phyloP scores from a whole-genome alignment of 257 asterid species.

The Capsicum rhomboideum region DNA sequence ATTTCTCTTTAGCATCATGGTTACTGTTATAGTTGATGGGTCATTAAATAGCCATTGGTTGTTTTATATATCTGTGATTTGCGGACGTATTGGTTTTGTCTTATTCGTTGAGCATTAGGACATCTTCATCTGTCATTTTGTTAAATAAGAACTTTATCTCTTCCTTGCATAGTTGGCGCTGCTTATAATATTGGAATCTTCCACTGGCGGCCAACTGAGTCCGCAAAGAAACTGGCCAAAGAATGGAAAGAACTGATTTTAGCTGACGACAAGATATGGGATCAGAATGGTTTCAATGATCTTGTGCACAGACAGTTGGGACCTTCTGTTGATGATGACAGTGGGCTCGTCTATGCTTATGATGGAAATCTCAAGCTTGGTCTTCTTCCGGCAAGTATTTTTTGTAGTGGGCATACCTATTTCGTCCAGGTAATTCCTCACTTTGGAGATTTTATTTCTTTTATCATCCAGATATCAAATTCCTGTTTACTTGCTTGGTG shows the following conservation, averaged over 20 bases:
- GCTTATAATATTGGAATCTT: conserved; percentile 93
- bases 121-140: conserved; percentile 1
- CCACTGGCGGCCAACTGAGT: conserved; percentile 92
- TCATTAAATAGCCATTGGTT: neutral
- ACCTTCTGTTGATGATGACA: conserved; percentile 91
- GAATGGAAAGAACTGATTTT: conserved; percentile 93
- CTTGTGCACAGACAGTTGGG: conserved; percentile 79
- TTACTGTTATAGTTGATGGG: neutral
- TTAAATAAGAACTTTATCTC: neutral
- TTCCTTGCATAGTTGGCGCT: conserved; percentile 56
- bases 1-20: neutral
- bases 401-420: conserved; percentile 98
- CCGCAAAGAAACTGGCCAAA: conserved; percentile 72
- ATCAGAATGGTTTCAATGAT: conserved; percentile 94
- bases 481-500: neutral
- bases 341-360: conserved; percentile 95
- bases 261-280: conserved; percentile 86
- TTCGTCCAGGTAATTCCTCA: conserved; percentile 75
- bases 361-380: conserved; percentile 95
- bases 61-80: neutral
- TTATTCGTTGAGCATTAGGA: neutral
- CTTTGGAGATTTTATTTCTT: neutral
- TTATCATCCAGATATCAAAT: neutral
- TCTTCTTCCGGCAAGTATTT: conserved; percentile 91
- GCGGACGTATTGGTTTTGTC: neutral